Base-by-base conservation (phyloP, 257 asterid genomes). In the Jasminum sambac region DNA sequence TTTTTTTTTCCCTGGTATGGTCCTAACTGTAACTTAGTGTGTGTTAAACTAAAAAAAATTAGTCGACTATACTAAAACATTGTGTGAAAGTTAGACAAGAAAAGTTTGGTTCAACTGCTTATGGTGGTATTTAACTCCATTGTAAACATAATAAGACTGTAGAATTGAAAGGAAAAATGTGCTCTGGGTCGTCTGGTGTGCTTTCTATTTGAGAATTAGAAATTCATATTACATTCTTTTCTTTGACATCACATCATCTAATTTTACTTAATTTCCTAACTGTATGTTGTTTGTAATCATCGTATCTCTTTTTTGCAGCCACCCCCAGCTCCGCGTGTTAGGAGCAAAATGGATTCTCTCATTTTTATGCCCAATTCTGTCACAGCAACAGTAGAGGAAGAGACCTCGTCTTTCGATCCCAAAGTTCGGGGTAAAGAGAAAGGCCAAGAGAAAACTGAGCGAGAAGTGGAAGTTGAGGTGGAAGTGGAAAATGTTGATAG, bases 341-440 rank as follows among this genome's bases (percentile, higher is more conserved):
- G 82, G 84, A 91, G 92, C 96, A 94, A 94, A 80, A 80, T 94
- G 92, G 97, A 94, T 77, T 80, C 95, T n/a, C 84, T 94, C 70
- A 71, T 91, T 43, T 83, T 86, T 77, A 78, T 86, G 90, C 96
- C 97, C 9, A 89, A 88, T 72, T 74, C 88, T 69, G 69, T 72
- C 70, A 82, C 68, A 75, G 64, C 86, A 46, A 72, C 84, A 72
- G 43, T 73, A 5, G 42, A n/a, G 36, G 81, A 69, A 68, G 70
- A 30, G 68, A 37, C 71, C 50, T 77, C 79, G 50, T 64, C 84
- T 41, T 68, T 76, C 39, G 39, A 17, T 78, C 80, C 83, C 57
- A 82, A 74, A 78, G 36, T 2, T 60, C 73, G 72, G 44, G 63
- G 55, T 52, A 64, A 71, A 25, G 84, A 73, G 37, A 74, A 70